Percentiles rank a stretch among this genome's conserved stretches.
phyloP scores from a whole-genome alignment of 352 stramenopile genomes.

The Nothophytophthora sp. region DNA sequence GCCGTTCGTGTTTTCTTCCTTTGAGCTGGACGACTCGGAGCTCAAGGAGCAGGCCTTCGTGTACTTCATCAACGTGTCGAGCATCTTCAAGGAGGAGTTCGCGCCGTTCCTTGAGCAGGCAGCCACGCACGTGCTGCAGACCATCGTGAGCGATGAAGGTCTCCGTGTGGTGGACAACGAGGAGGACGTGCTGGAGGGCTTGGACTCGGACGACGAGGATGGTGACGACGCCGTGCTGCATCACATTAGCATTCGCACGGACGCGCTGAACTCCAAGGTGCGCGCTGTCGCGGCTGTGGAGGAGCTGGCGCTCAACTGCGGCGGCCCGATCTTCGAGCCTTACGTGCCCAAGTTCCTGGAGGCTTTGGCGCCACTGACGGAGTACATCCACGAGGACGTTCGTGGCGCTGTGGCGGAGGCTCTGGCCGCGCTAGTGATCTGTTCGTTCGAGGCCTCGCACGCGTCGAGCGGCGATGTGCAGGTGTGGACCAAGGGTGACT shows the following conservation, averaged over 20 bases:
- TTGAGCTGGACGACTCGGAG: constrained; percentile 94
- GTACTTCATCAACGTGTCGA: constrained; percentile 98
- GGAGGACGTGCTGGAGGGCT: constrained; percentile 63
- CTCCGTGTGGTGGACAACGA: constrained; percentile 75
- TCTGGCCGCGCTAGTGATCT: constrained; percentile 78
- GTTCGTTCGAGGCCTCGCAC: constrained; percentile 84
- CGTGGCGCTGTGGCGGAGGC: constrained; percentile 79
- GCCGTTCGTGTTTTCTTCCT: constrained; percentile 93
- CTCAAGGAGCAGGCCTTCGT: constrained; percentile 98
- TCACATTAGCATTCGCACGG: constrained; percentile 88
- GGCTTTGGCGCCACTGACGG: constrained; percentile 71
- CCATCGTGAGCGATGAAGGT: constrained; percentile 79
- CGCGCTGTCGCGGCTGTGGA: constrained; percentile 82
- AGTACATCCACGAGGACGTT: constrained; percentile 90
- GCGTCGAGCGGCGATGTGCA: constrained; percentile 76
- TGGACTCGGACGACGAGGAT: constrained; percentile 83
- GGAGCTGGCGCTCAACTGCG: constrained; percentile 82
- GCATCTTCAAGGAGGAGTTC: constrained; percentile 98
- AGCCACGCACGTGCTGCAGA: constrained; percentile 66
- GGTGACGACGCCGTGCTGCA: constrained; percentile 66
- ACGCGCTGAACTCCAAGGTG: constrained; percentile 86
- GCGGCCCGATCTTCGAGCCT: constrained; percentile 69
- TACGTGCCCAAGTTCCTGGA: constrained; percentile 87
- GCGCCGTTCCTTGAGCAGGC: constrained; percentile 89
- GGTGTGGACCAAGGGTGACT: constrained; percentile 85